These are phyloP conservation scores for Hirsutella minnesotensis DNA, from an alignment of 2,329 filamentous ascomycete species.

Conservation along the genomic window DNA sequence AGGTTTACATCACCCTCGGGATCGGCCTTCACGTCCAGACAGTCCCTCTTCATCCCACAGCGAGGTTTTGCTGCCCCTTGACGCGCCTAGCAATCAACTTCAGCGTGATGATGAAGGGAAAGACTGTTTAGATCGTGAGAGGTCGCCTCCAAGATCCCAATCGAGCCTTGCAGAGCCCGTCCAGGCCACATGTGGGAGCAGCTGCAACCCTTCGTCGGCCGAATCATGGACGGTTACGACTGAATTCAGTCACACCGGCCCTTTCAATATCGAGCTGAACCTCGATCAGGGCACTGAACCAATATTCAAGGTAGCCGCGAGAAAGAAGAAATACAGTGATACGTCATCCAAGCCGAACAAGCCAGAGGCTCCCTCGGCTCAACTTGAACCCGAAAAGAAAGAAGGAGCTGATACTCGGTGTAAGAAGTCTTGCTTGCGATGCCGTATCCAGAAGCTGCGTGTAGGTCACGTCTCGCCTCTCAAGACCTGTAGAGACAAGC, in stretches of 20 bases:
- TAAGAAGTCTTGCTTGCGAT: slow-evolving; percentile 30
- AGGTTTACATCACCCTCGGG: no score
- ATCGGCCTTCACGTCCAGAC: no score
- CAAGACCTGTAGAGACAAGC: background rate
- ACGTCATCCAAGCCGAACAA: background rate
- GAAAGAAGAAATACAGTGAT: no score
- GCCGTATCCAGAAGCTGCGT: slow-evolving; percentile 29
- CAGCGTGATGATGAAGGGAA: no score
- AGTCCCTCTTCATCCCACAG: no score
- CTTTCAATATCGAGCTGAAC: background rate
- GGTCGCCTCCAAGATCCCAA: background rate
- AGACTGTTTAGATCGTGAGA: no score
- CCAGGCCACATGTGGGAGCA: background rate
- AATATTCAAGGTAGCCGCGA: no score
- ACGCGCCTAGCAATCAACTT: no score
- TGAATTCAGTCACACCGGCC: background rate
- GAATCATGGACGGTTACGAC: background rate
- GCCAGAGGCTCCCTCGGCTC: background rate
- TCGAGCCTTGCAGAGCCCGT: background rate
- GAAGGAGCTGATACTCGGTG: slow-evolving; percentile 11
- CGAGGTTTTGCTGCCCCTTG: no score
- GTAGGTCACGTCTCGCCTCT: slow-evolving; percentile 16
- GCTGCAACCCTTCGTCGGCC: no score
- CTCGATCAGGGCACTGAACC: background rate
- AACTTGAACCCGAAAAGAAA: background rate